Evolutionary conservation across 2,329 filamentous ascomycete species (phyloP).

Genomic region (Acephala macrosclerotiorum): DNA sequence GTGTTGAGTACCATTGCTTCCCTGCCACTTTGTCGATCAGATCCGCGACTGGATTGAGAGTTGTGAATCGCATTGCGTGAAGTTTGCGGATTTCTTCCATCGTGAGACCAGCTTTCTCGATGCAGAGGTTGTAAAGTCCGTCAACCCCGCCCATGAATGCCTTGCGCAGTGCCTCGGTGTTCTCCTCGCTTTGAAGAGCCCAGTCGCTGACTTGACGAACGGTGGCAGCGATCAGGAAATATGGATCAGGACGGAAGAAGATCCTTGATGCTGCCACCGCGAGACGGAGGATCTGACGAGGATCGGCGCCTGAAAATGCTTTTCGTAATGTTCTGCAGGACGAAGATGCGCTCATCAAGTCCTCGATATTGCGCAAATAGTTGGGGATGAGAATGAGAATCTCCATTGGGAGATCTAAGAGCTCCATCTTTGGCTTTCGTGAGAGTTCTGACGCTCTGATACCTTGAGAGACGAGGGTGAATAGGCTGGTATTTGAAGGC

Average conservation of each 20-base stretch:
- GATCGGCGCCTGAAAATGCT: slow-evolving; percentile 31
- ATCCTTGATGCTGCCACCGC: slow-evolving; percentile 33
- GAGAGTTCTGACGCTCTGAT: not conserved
- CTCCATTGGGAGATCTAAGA: not conserved
- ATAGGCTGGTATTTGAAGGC: too few species aligned
- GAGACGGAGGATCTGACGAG: slow-evolving; percentile 43
- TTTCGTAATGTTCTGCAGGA: slow-evolving; percentile 41
- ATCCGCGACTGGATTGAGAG: not conserved
- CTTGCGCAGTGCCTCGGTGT: slow-evolving; percentile 25
- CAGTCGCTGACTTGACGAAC: slow-evolving; percentile 45
- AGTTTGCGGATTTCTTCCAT: slow-evolving; percentile 1
- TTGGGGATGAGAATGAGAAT: not conserved
- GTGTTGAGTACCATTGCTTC: not conserved
- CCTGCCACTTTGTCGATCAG: not conserved
- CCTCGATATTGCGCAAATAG: slow-evolving; percentile 43
- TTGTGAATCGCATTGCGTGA: slow-evolving; percentile 5
- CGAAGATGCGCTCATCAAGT: slow-evolving; percentile 37
- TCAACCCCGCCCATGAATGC: not conserved
- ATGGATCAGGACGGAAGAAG: slow-evolving; percentile 48
- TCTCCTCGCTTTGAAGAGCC: slow-evolving; percentile 40
- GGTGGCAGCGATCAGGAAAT: slow-evolving; percentile 46
- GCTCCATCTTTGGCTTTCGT: not conserved
- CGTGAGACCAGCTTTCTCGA: not conserved
- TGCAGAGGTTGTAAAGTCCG: not conserved
- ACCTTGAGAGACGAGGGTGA: not conserved